Base-by-base conservation (phyloP, 306 rosid genomes). In the Vigna radiata region DNA sequence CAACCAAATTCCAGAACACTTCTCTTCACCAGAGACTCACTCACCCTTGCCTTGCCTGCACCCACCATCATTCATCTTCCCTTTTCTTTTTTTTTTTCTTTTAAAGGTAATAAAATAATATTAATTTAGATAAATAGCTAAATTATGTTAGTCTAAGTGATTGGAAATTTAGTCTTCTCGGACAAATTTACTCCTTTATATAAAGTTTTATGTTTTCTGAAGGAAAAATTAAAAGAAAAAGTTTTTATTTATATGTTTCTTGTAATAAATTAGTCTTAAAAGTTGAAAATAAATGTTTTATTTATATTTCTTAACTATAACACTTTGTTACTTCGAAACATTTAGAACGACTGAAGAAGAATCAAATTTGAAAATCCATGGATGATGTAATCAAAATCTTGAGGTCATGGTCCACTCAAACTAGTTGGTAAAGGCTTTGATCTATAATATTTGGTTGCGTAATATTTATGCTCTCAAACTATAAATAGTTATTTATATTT, bases 1-100 rank as follows among this genome's bases (percentile, higher is more conserved):
- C 88, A 81, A 85, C 85, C 67, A 73, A 59, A 75, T 76, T 81
- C 81, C 88, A 55, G 46, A 61, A 61, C 13, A 15, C 14, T 31
- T 61, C 66, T 12, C 19, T 41, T 63, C 48, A n/a, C 14, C 27
- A 15, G 8, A 14, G 25, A 12, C 18, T 13, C 10, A 59, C 41
- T 23, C 39, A 1, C 63, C 36, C 27, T 33, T 0, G 5, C 67
- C 67, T 2, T 12, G 5, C 67, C 8, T 60, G 11, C 44, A 15
- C 14, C 27, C 49, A 37, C 16, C 69, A 63, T 64, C 16, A n/a
- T 8, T 62, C 68, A 8, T 16, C 29, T 47, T 4, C 37, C 33
- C 27, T 4, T 37, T 7, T 25, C 3, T 25, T 4, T 29, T 4
- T 29, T 29, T 63, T 64, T 29, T 31, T 21, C 13, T 58, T 25